phyloP scores from a whole-genome alignment of 2,329 filamentous ascomycete species.

The Aspergillus unguis region DNA sequence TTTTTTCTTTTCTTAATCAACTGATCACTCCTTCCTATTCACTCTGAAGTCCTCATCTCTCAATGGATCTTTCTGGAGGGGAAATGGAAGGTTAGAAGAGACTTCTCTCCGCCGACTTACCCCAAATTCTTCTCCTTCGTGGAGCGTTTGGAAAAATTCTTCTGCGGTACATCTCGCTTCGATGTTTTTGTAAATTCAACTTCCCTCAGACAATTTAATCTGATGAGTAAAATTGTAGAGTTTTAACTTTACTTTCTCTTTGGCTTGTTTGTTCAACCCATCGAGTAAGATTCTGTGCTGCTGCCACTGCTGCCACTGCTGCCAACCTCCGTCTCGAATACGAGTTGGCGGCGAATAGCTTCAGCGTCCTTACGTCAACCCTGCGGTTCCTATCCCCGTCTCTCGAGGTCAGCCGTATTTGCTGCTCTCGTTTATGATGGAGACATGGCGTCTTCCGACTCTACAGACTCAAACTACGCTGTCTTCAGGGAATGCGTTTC shows the following conservation, averaged over 20 bases:
- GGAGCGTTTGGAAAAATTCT: constrained; percentile 48
- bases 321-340: too few relatives aligned
- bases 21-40: constrained; percentile 47
- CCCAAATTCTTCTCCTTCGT: constrained; percentile 42
- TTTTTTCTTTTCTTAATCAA: constrained; percentile 35
- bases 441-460: constrained; percentile 39
- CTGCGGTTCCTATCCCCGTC: too few relatives aligned
- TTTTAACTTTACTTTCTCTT: too few relatives aligned
- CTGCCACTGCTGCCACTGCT: too few relatives aligned
- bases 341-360: too few relatives aligned
- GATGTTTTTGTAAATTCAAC: not conserved
- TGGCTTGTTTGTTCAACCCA: too few relatives aligned
- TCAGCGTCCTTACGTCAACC: too few relatives aligned
- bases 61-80: constrained; percentile 44
- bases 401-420: too few relatives aligned
- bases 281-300: not conserved
- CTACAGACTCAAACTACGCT: constrained; percentile 53
- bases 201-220: not conserved
- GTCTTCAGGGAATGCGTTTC: constrained; percentile 73
- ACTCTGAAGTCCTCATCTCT: constrained; percentile 41
- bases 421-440: too few relatives aligned
- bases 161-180: constrained; percentile 38
- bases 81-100: constrained; percentile 47
- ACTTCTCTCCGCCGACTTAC: constrained; percentile 41
- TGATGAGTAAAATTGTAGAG: not conserved